Evolutionary conservation across 148 eudicot species (phyloP), one percentile per base, ranked within the genome.

Genomic region (Tetragonia tetragonoides): DNA sequence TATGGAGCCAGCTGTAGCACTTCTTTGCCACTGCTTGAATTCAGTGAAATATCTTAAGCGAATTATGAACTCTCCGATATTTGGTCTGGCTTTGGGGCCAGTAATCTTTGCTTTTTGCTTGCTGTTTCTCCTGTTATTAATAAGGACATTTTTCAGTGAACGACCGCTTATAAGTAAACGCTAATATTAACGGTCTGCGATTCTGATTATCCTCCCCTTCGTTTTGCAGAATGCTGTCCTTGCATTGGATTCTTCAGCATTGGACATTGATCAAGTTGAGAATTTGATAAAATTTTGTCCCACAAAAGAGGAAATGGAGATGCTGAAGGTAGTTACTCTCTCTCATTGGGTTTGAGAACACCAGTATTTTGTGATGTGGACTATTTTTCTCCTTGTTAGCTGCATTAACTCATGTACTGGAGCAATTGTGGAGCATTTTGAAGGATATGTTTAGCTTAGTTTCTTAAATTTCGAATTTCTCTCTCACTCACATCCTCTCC

Each of bases 251-350:
- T 90, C 97, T 76, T 86, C 87, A 34, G 82, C 86, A 47, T 74
- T 94, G 83, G 98, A 94, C 83, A 92, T 94, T 80, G 98, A 94
- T 76, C 97, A 94, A 91, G 93, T 94, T 68, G 98, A 92, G 84
- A 94, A 94, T 86, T 88, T 94, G 81, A 94, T 90, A 18, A 94
- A 94, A 81, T 94, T 94, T 75, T 92, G 92, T 78, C 98, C 98
- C 24, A 90, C 98, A 60, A 94, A 94, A 89, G 98, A 94, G 83
- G 98, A 92, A 85, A 94, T 92, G 97, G 95, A 91, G 86, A 86
- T 84, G 62, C 76, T 94, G 80, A 94, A 89, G 97, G 98, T 92
- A 86, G 44, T 70, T 41, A 66, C 73, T 74, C 46, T 42, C 28
- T 44, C 59, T 54, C 59, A 10, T 17, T 28, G 34, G 34, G 34